phyloP scores from a whole-genome alignment of 1,284 basidiomycete genomes.

The Puccinia horiana region DNA sequence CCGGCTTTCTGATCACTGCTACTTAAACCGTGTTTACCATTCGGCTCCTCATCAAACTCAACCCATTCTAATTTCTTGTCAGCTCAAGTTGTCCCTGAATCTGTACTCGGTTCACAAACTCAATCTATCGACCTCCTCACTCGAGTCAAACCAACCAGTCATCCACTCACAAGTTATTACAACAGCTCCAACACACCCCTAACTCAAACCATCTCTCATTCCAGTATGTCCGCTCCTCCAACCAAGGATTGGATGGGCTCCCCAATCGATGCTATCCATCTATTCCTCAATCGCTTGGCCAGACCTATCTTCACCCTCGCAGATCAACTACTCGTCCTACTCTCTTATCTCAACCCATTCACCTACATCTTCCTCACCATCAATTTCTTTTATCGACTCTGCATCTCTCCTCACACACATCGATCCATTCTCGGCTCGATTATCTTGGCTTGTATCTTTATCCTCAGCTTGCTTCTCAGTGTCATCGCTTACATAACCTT shows the following conservation, averaged over 20 bases:
- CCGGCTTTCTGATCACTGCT: no score
- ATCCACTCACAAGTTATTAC: no score
- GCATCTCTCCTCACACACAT: conserved; percentile 41
- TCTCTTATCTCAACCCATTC: conserved; percentile 24
- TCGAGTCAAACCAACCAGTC: no score
- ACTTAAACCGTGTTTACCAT: no score
- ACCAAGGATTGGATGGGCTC: conserved; percentile 16
- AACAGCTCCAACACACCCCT: no score
- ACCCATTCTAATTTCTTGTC: no score
- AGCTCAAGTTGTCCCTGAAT: no score
- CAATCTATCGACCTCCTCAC: no score
- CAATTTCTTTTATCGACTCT: conserved; percentile 23
- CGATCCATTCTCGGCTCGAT: conserved; percentile 43
- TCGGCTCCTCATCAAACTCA: no score
- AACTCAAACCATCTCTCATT: background rate
- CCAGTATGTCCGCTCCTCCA: conserved; percentile 13
- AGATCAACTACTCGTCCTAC: conserved; percentile 3
- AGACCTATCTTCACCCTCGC: background rate
- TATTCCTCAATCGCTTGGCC: background rate
- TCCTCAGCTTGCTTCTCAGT: conserved; percentile 28
- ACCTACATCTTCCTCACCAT: conserved; percentile 4
- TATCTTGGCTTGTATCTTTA: conserved; percentile 30
- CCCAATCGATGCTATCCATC: conserved; percentile 28
- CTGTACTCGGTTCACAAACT: no score
- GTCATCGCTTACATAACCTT: conserved; percentile 42